Evolutionary conservation across 208 protist species (phyloP).

Genomic region (Acanthamoeba sp.): DNA sequence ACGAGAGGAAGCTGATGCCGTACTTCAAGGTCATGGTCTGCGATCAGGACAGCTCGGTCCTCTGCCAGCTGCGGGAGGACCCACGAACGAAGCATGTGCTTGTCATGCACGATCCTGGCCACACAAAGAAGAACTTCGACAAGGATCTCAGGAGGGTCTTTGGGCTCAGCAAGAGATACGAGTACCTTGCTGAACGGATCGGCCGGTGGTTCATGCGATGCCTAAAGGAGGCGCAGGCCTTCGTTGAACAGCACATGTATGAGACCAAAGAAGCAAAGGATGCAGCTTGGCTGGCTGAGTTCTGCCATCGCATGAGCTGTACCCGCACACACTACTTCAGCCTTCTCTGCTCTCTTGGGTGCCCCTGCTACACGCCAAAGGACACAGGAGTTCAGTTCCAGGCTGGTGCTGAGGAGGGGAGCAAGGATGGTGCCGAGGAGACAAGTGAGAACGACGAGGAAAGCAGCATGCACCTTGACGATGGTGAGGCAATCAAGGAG

Average conservation of each 20-base stretch:
- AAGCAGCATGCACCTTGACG: background rate
- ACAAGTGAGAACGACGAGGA: background rate
- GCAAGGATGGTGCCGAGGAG: background rate
- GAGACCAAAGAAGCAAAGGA: background rate
- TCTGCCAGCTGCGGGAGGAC: conserved; percentile 3
- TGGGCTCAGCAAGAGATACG: background rate
- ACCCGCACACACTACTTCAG: conserved; percentile 2
- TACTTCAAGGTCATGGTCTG: background rate
- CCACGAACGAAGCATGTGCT: background rate
- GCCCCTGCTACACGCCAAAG: conserved; percentile 28
- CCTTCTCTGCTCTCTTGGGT: background rate
- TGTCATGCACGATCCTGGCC: conserved; percentile 32
- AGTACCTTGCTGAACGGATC: conserved; percentile 13
- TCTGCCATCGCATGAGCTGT: too few species aligned
- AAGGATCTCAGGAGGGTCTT: background rate
- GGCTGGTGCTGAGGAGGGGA: background rate
- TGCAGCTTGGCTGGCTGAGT: background rate
- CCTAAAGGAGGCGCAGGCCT: background rate
- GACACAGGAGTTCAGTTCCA: background rate
- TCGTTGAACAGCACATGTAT: background rate
- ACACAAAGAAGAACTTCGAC: conserved; percentile 43
- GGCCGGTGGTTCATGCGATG: conserved; percentile 25
- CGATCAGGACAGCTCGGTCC: conserved; percentile 11
- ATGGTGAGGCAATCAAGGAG: background rate
- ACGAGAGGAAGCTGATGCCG: background rate